A percentile compares a stretch with the other conserved stretches of the same genome.
Evolutionary conservation across 768 basidiomycete genomes (phyloP).

Genomic region (Tephrocybe rancida): DNA sequence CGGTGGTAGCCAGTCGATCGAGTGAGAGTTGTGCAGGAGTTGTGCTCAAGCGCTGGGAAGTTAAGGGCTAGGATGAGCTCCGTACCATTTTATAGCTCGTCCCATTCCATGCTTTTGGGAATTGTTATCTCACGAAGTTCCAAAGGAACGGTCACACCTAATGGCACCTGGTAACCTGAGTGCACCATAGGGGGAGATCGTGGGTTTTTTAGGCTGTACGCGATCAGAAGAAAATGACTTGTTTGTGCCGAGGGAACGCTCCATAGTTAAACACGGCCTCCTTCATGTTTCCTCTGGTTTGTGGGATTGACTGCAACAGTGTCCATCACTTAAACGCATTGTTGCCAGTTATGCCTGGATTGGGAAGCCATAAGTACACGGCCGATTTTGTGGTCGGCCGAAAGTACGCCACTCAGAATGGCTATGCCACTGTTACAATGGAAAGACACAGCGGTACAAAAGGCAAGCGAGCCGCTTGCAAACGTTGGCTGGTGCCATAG

Average conservation of each 20-base stretch:
- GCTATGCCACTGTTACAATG: not conserved
- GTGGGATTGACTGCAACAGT: not conserved
- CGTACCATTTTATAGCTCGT: slow-evolving; percentile 11
- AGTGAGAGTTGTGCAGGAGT: no score
- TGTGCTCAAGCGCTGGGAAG: not conserved
- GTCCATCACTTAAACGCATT: not conserved
- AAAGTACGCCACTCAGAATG: not conserved
- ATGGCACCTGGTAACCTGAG: not conserved
- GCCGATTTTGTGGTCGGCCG: slow-evolving; percentile 15
- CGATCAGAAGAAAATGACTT: slow-evolving; percentile 3
- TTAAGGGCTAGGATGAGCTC: not conserved
- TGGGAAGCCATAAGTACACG: slow-evolving; percentile 6
- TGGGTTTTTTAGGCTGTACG: slow-evolving; percentile 3
- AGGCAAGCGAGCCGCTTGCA: no score
- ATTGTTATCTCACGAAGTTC: slow-evolving; percentile 10
- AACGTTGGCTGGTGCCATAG: no score
- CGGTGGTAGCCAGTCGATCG: no score
- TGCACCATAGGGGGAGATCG: not conserved
- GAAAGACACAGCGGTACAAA: no score
- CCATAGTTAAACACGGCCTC: not conserved
- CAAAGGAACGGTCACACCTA: not conserved
- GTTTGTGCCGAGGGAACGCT: slow-evolving; percentile 1
- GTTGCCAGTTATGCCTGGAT: slow-evolving; percentile 1
- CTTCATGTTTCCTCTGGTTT: not conserved
- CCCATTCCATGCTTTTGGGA: slow-evolving; percentile 11